phyloP scores from a whole-genome alignment of 2,329 filamentous ascomycete genomes.

The Chaetomium sp. region DNA sequence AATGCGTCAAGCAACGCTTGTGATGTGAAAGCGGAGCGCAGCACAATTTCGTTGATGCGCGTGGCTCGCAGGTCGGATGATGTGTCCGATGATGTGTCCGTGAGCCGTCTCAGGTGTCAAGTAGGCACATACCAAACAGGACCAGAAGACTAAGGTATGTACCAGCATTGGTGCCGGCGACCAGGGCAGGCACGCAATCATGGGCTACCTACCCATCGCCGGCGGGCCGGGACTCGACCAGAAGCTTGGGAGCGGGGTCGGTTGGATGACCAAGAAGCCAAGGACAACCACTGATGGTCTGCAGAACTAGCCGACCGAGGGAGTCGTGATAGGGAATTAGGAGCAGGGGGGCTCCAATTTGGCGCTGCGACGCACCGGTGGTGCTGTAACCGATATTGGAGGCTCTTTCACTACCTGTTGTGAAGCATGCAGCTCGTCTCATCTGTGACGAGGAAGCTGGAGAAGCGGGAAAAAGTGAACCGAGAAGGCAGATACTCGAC shows the following conservation, averaged over 20 bases:
- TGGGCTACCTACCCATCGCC: neutral
- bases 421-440: neutral
- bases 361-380: neutral
- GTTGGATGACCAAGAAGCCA: neutral
- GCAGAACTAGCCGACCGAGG: neutral
- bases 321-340: neutral
- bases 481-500: neutral
- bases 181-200: conserved; percentile 7
- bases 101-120: conserved; percentile 21
- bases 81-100: conserved; percentile 23
- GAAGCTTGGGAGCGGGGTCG: conserved; percentile 17
- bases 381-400: neutral
- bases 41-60: conserved; percentile 17
- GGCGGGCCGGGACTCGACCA: conserved; percentile 15
- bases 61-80: conserved; percentile 24
- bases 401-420: neutral
- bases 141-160: neutral
- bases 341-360: neutral
- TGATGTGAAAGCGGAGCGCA: conserved; percentile 5
- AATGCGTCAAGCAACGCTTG: conserved; percentile 3
- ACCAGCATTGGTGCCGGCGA: conserved; percentile 16
- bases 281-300: neutral
- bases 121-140: neutral
- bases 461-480: neutral
- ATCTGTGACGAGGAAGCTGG: neutral